These are phyloP conservation scores for Tanacetum coccineum DNA, from an alignment of 129 eudicot genomes.

Conservation along the genomic window DNA sequence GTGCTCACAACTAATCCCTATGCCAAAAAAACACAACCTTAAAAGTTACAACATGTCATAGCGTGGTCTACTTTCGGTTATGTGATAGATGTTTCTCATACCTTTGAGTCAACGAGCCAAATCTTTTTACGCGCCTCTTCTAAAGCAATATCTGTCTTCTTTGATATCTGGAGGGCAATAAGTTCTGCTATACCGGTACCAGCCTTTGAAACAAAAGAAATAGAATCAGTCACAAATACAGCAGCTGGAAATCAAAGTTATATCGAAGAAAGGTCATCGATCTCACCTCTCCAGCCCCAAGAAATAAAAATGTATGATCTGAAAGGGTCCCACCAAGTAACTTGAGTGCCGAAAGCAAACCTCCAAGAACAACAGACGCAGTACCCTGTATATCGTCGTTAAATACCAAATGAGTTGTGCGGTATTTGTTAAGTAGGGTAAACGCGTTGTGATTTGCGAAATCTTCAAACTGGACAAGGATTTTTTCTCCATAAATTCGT, in stretches of 20 bases:
- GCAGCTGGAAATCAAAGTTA: too few relatives aligned
- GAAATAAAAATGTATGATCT: slow-evolving; percentile 74
- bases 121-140: slow-evolving; percentile 81
- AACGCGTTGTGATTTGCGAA: slow-evolving; percentile 97
- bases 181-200: slow-evolving; percentile 99
- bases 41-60: background rate
- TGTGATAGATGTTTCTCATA: slow-evolving; percentile 20
- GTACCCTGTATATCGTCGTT: slow-evolving; percentile 97
- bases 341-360: slow-evolving; percentile 59
- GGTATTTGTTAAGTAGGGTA: slow-evolving; percentile 70
- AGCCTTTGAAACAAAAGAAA: slow-evolving; percentile 53
- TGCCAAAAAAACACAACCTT: background rate
- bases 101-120: slow-evolving; percentile 99
- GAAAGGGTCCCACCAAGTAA: slow-evolving; percentile 63
- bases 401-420: slow-evolving; percentile 78
- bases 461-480: slow-evolving; percentile 96
- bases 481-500: slow-evolving; percentile 86
- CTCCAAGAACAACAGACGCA: slow-evolving; percentile 81
- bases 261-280: too few relatives aligned
- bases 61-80: background rate
- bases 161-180: slow-evolving; percentile 87
- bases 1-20: slow-evolving; percentile 82
- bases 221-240: background rate
- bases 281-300: slow-evolving; percentile 89
- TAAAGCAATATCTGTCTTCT: slow-evolving; percentile 44